Conservation (phyloP, 495 filamentous ascomycete species). For the Aspergillus heteromorphus region DNA sequence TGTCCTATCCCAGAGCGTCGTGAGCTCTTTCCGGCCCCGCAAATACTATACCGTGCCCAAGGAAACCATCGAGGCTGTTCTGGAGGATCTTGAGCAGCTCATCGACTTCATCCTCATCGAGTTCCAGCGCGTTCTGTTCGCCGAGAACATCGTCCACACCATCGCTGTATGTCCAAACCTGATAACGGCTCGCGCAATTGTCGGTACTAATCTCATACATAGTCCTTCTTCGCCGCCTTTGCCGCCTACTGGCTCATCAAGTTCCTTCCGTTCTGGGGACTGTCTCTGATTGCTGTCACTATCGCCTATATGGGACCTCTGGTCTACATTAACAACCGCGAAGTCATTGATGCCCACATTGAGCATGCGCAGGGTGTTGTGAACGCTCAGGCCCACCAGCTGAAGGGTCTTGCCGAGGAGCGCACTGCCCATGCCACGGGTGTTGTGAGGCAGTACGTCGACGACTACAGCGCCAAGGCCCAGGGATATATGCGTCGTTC, state of each 20-base stretch:
- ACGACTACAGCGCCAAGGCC: conserved; percentile 80
- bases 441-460: conserved; percentile 72
- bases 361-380: conserved; percentile 63
- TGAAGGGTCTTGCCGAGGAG: conserved; percentile 73
- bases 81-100: conserved; percentile 85
- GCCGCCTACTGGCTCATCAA: conserved; percentile 91
- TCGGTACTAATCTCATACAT: background rate
- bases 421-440: conserved; percentile 73
- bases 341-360: conserved; percentile 85
- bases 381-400: conserved; percentile 74
- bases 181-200: background rate
- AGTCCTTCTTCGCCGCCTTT: conserved; percentile 78
- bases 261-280: conserved; percentile 87
- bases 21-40: conserved; percentile 80
- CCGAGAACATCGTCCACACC: conserved; percentile 83
- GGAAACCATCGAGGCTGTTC: conserved; percentile 70
- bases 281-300: conserved; percentile 71
- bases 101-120: conserved; percentile 98
- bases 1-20: conserved; percentile 69
- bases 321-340: conserved; percentile 87
- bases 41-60: conserved; percentile 89
- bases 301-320: conserved; percentile 81
- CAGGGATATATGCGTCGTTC: conserved; percentile 62
- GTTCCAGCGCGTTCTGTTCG: conserved; percentile 89
- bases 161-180: conserved; percentile 56